Evolutionary conservation across 768 basidiomycete species (phyloP).

Genomic region (Kwoniella newhampshirensis): DNA sequence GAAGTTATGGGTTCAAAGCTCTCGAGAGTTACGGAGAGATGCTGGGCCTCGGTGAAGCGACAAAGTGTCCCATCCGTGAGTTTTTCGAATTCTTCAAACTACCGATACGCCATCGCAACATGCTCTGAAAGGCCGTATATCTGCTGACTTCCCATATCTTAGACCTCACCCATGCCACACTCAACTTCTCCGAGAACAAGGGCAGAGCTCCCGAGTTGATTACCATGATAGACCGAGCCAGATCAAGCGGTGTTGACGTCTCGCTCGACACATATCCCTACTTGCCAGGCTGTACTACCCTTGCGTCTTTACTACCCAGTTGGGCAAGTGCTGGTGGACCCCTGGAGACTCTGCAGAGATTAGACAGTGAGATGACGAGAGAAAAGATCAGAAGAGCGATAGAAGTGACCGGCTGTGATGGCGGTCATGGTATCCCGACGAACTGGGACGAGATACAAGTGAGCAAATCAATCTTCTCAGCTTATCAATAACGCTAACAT

Average conservation of each 20-base stretch:
- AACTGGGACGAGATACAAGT: conserved; percentile 48
- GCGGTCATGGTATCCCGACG: conserved; percentile 48
- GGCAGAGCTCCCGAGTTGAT: conserved; percentile 44
- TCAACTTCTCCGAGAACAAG: conserved; percentile 49
- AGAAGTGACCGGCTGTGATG: conserved; percentile 47
- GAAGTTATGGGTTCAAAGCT: conserved; percentile 44
- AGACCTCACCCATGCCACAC: conserved; percentile 51
- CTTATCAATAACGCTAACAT: background rate
- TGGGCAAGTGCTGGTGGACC: conserved; percentile 49
- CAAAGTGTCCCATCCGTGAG: conserved; percentile 47
- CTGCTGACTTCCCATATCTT: too few relatives aligned
- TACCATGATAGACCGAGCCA: conserved; percentile 35
- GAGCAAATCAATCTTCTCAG: conserved; percentile 7
- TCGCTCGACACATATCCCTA: conserved; percentile 51
- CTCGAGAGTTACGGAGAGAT: conserved; percentile 48
- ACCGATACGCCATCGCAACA: background rate
- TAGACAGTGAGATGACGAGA: conserved; percentile 28
- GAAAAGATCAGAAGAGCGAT: conserved; percentile 43
- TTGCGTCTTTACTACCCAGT: conserved; percentile 43
- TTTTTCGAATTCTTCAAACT: too few relatives aligned
- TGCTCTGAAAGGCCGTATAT: too few relatives aligned
- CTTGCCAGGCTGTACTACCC: conserved; percentile 47
- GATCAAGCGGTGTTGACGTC: conserved; percentile 37
- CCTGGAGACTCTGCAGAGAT: conserved; percentile 35
- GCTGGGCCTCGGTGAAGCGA: conserved; percentile 38